Base-by-base conservation (phyloP, 1,139 yeast genomes). In the Taphrina communis region DNA sequence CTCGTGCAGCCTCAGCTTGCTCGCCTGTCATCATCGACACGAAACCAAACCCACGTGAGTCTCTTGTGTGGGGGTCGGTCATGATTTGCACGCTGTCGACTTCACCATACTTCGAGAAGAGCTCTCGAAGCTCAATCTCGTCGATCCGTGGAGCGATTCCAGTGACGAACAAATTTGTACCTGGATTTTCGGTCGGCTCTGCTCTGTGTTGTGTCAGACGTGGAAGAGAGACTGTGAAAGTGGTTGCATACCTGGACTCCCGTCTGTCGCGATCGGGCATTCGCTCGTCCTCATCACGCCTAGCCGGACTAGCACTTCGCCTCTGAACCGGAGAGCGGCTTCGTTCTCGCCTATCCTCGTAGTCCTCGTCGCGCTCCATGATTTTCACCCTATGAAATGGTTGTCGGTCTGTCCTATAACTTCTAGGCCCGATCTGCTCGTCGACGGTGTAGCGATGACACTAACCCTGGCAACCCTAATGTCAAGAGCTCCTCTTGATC, bases 31-130 rank as follows among this genome's bases (percentile, higher is more conserved):
- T 75, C 77, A 78, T 77, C 71, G 77, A 75, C 66, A 79, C 80
- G 68, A 79, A 79, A 2, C 81, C 81, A 71, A 79, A 79, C 0
- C 81, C 81, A 52, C 81, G 74, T 2, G 81, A 77, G 69, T 78
- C 81, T 19, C 75, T 71, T 9, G 80, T 73, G 71, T 79, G 81
- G 12, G 81, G 81, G 71, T 79, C 81, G 39, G 72, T 70, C 80
- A 79, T 77, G 70, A 79, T 78, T 69, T 78, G 79, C 71, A 76
- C 74, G 69, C 76, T 76, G 61, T 74, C 77, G 36, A 79, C 80
- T 25, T 73, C 69, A 46, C 81, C 81, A 69, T 74, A 75, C 69
- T 75, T 76, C 59, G 75, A 63, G 70, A 78, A 79, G 39, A 78
- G 70, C 31, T 78, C 80, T 51, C 73, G 74, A 31, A 79, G 74